phyloP scores from a whole-genome alignment of 768 basidiomycete species.

The Leucocoprinus birnbaumii region DNA sequence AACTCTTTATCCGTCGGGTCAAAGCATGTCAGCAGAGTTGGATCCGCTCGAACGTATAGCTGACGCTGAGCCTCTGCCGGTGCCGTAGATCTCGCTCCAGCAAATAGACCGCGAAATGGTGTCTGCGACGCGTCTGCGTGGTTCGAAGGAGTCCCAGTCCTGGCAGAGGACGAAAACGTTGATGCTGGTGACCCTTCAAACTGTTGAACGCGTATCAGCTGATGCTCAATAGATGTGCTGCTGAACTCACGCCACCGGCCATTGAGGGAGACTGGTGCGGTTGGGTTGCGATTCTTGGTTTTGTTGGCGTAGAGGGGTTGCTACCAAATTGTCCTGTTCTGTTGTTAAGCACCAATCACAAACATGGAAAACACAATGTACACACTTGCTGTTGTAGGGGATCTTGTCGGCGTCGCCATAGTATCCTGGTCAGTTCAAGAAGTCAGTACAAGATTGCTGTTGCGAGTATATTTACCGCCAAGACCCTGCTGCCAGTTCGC shows the following conservation, averaged over 20 bases:
- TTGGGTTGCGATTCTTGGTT: background rate
- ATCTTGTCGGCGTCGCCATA: no score
- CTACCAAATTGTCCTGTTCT: background rate
- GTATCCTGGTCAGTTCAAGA: background rate
- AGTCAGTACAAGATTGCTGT: background rate
- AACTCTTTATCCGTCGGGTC: conserved; percentile 75
- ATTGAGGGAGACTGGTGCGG: background rate
- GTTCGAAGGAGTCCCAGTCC: conserved; percentile 20
- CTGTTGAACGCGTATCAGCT: conserved; percentile 4
- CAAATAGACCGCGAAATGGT: conserved; percentile 17
- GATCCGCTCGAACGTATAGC: conserved; percentile 58
- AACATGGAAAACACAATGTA: no score
- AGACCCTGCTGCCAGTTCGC: background rate
- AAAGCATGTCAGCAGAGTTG: conserved; percentile 68
- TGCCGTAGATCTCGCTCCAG: background rate
- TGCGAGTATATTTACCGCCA: background rate
- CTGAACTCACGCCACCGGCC: conserved; percentile 1
- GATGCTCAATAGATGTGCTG: background rate
- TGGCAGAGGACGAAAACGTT: conserved; percentile 30
- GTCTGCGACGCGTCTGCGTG: conserved; percentile 24
- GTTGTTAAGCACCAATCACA: background rate
- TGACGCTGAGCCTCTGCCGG: conserved; percentile 21
- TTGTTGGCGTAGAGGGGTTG: conserved; percentile 2
- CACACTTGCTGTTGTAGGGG: no score
- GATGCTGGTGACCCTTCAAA: conserved; percentile 27